phyloP scores from a whole-genome alignment of 164 flowering plant species.

The Stephania cephalantha region DNA sequence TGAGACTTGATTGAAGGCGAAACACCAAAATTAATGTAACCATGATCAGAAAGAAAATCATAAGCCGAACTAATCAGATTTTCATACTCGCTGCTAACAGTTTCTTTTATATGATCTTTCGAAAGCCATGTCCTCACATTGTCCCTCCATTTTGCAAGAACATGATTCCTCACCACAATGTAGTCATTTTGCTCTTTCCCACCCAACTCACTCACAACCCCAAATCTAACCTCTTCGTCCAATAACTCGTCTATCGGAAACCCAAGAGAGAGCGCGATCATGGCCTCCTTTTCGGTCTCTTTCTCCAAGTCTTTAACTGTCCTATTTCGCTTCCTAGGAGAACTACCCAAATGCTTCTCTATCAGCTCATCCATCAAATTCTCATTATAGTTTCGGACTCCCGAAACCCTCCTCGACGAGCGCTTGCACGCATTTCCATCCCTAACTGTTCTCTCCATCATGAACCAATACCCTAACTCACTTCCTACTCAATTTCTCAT shows the following conservation, averaged over 20 bases:
- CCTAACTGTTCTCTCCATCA: slow-evolving; percentile 37
- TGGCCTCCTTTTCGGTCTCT: slow-evolving; percentile 86
- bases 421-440: slow-evolving; percentile 43
- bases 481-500: neutral
- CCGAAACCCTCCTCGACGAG: slow-evolving; percentile 48
- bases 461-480: neutral
- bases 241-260: slow-evolving; percentile 82
- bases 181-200: slow-evolving; percentile 90
- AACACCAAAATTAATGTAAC: slow-evolving; percentile 90
- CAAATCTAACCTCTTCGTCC: slow-evolving; percentile 70
- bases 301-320: slow-evolving; percentile 69
- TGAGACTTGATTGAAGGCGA: slow-evolving; percentile 43
- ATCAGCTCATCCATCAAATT: slow-evolving; percentile 71
- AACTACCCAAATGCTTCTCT: slow-evolving; percentile 61
- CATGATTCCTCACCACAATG: slow-evolving; percentile 92
- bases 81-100: slow-evolving; percentile 68
- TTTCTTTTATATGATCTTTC: slow-evolving; percentile 62
- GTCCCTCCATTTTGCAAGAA: slow-evolving; percentile 74
- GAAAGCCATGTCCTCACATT: slow-evolving; percentile 70
- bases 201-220: slow-evolving; percentile 68
- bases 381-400: slow-evolving; percentile 55
- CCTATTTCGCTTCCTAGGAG: slow-evolving; percentile 43
- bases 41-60: slow-evolving; percentile 67
- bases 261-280: slow-evolving; percentile 81
- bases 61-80: slow-evolving; percentile 64